Base-by-base conservation (phyloP, 805 yeast genomes). In the Sugiyamaella mastotermitis region DNA sequence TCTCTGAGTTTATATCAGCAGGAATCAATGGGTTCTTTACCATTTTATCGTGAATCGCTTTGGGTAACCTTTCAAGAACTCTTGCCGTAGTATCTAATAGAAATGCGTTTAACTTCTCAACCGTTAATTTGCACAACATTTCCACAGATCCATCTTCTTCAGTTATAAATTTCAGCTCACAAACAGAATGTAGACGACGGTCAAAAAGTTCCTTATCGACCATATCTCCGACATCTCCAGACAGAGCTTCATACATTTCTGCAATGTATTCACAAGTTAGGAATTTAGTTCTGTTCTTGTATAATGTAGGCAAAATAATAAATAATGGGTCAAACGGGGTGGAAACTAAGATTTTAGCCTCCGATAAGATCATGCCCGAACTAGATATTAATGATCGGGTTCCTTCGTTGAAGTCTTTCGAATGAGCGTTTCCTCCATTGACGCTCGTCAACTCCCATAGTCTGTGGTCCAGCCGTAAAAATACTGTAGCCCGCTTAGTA, bases 281-380 rank as follows among this genome's bases (percentile, higher is more conserved):
- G 18, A 44, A 42, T 21, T 45, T 41, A 10, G 19, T 11, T 10
- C 45, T 29, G 32, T 46, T 35, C 11, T 13, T 37, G 30, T 31
- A 44, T 10, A 59, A 42, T 3, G 48, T 42, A 1, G 47, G 48
- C 14, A 59, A 34, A 1, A 54, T 35, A 7, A 58, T 35, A 37
- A 48, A 56, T 9, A 55, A 23, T 2, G 58, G 53, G 33, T 56
- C 48, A 11, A 57, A 33, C 1, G 60, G 57, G 6, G 55, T 47
- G 4, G 55, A 46, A 3, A 50, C 52, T 5, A 45, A 35, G 9
- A 58, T 14, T 10, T 15, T 27, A 11, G 30, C 9, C 9, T 27
- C 30, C 7, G 33, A 25, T n/a, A 35, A 17, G n/a, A 47, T 24
- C 14, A 19, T n/a, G 27, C 43, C 41, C 15, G 33, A n/a, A 7